phyloP scores from a whole-genome alignment of 305 asterid species.

The Salvia sclarea region DNA sequence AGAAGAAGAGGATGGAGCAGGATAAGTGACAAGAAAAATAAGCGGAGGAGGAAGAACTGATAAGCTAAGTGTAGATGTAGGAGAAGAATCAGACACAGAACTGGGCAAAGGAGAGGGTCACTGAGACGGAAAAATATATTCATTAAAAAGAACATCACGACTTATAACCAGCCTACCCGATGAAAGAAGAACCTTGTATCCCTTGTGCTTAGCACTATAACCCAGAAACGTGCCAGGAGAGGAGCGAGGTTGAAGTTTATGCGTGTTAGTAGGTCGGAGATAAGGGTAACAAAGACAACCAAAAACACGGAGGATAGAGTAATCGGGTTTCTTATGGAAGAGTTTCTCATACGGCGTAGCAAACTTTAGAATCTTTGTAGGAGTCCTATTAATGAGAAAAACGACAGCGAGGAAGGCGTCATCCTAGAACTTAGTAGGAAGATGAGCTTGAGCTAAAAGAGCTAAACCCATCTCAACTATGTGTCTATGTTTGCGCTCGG shows the following conservation, averaged over 20 bases:
- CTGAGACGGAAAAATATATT: neutral
- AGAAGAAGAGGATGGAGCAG: no score
- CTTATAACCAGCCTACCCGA: neutral
- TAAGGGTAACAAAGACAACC: neutral
- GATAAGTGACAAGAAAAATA: neutral
- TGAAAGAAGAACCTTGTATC: neutral
- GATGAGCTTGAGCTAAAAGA: neutral
- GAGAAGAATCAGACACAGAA: neutral
- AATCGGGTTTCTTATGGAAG: neutral
- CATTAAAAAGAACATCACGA: neutral
- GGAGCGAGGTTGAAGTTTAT: neutral
- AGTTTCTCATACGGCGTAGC: neutral
- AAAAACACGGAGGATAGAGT: neutral
- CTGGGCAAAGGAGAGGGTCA: neutral
- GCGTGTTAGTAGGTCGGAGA: neutral
- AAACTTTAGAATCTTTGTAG: neutral
- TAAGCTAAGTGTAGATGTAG: neutral
- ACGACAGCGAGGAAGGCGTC: neutral
- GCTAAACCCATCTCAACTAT: neutral
- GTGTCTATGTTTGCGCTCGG: neutral
- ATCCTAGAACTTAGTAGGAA: neutral
- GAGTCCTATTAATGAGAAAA: neutral
- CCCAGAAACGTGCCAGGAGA: neutral
- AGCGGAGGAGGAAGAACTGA: neutral
- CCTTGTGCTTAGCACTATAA: neutral